Evolutionary conservation across 352 stramenopile genomes (phyloP).

Genomic region (Lagenidium sp.): DNA sequence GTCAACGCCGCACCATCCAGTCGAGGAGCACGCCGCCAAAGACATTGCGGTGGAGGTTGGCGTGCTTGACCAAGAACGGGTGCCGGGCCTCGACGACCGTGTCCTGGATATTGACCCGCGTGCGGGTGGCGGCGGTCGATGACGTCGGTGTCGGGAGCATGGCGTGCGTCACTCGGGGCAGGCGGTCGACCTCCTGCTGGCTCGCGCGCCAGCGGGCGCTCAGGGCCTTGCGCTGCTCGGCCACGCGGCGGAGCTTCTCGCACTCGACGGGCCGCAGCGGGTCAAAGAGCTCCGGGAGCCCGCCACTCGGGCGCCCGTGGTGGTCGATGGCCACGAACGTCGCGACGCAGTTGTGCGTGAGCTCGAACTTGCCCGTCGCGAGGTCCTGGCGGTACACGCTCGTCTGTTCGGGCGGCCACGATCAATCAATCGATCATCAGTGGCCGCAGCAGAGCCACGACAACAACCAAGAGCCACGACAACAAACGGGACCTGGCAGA

Average conservation of each 20-base stretch:
- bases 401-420: no score
- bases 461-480: not conserved
- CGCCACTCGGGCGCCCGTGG: slow-evolving; percentile 7
- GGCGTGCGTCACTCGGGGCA: slow-evolving; percentile 16
- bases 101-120: slow-evolving; percentile 16
- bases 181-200: slow-evolving; percentile 16
- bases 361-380: slow-evolving; percentile 22
- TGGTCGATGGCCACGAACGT: slow-evolving; percentile 28
- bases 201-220: slow-evolving; percentile 16
- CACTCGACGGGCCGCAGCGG: slow-evolving; percentile 14
- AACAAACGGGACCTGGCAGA: slow-evolving; percentile 17
- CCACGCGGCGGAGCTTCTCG: slow-evolving; percentile 17
- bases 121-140: not conserved
- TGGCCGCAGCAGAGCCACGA: no score
- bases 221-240: slow-evolving; percentile 23
- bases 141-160: slow-evolving; percentile 14
- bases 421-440: no score
- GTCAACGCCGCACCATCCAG: slow-evolving; percentile 38
- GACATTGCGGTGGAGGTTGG: slow-evolving; percentile 25
- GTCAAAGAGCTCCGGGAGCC: slow-evolving; percentile 17
- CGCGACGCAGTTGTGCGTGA: slow-evolving; percentile 32
- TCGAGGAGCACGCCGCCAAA: slow-evolving; percentile 34
- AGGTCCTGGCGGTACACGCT: slow-evolving; percentile 33
- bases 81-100: slow-evolving; percentile 29
- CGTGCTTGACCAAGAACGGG: slow-evolving; percentile 28